These are phyloP conservation scores for Tolypocladium ophioglossoides DNA, from an alignment of 2,329 filamentous ascomycete genomes.

Conservation along the genomic window DNA sequence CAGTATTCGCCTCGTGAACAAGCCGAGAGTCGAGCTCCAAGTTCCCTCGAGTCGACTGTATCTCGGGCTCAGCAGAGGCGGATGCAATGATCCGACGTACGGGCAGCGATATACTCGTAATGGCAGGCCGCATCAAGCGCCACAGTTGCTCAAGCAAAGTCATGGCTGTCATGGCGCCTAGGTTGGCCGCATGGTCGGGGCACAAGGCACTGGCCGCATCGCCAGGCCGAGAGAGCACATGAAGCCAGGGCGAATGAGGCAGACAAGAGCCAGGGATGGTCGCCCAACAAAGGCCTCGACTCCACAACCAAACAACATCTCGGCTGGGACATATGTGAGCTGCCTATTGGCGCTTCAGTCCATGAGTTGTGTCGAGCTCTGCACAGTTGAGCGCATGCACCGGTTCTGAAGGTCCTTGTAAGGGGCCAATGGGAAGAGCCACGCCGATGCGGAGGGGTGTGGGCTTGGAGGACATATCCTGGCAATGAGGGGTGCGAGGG, in stretches of 20 bases:
- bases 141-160: background rate
- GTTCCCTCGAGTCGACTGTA: background rate
- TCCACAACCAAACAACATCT: background rate
- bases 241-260: background rate
- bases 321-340: background rate
- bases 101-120: background rate
- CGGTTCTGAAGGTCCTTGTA: slow-evolving; percentile 29
- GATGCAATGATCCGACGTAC: background rate
- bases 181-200: background rate
- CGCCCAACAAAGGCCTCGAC: background rate
- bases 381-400: slow-evolving; percentile 42
- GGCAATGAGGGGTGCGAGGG: background rate
- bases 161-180: background rate
- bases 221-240: background rate
- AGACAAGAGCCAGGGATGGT: background rate
- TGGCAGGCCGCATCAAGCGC: background rate
- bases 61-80: background rate
- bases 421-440: slow-evolving; percentile 26
- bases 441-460: slow-evolving; percentile 15
- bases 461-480: slow-evolving; percentile 2
- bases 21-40: background rate
- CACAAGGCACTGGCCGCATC: background rate
- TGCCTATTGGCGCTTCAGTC: slow-evolving; percentile 17
- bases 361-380: slow-evolving; percentile 30
- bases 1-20: background rate